Conservation (phyloP, 108 stramenopile genomes). For the Thalassiosira profunda region DNA sequence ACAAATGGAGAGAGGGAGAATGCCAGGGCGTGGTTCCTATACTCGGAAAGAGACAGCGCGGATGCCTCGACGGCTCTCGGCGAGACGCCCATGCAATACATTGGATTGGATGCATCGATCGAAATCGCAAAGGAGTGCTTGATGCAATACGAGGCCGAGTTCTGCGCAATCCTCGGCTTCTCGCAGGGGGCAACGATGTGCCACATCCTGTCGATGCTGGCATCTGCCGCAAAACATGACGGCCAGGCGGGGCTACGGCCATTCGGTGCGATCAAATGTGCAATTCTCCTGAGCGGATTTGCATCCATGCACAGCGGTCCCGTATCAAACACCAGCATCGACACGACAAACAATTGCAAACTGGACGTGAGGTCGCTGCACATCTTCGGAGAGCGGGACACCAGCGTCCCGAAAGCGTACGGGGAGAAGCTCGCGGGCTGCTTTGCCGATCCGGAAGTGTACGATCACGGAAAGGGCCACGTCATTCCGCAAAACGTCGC, state of each 20-base stretch:
- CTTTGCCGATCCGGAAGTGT: conserved; percentile 20
- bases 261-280: conserved; percentile 13
- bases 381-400: conserved; percentile 48
- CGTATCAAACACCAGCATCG: background rate
- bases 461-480: conserved; percentile 45
- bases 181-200: conserved; percentile 61
- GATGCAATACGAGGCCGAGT: background rate
- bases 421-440: conserved; percentile 22
- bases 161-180: conserved; percentile 44
- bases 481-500: conserved; percentile 6
- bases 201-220: conserved; percentile 50
- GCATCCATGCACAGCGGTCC: conserved; percentile 17
- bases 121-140: conserved; percentile 19
- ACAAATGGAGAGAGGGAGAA: conserved; percentile 45
- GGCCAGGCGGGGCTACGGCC: background rate
- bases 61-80: conserved; percentile 30
- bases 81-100: conserved; percentile 30
- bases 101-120: conserved; percentile 51
- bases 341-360: background rate
- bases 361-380: conserved; percentile 45
- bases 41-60: conserved; percentile 30
- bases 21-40: conserved; percentile 63
- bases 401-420: conserved; percentile 25
- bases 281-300: conserved; percentile 50
- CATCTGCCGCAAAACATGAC: conserved; percentile 21